Base-by-base conservation (phyloP, 805 yeast species). In the Wickerhamiella domercqiae region DNA sequence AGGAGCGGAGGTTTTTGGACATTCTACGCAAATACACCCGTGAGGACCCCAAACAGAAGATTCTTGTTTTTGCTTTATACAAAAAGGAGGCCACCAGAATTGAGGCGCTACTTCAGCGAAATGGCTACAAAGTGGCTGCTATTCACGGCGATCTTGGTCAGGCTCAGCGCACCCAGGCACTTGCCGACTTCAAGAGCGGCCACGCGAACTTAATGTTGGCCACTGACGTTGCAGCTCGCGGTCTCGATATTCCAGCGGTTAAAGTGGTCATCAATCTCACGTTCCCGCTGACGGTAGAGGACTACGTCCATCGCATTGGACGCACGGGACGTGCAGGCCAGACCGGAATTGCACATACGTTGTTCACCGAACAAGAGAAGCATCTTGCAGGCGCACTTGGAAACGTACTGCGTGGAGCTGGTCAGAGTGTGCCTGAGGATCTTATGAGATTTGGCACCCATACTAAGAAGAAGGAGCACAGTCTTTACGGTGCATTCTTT, bases 241-340 rank as follows among this genome's bases (percentile, higher is more conserved):
- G 97, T 46, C 68, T 90, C 48, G 99, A 90, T 60, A 90, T 90
- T 51, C 98, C 98, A 37, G 83, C 93, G 49, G 98, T 90, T 44
- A 87, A 86, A 60, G 80, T 83, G 15, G 97, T 87, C 29, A 83
- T 87, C 57, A 87, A 87, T 58, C 68, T 87, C 57, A 86, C 96
- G 5, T 87, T 87, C 75, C 98, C 98, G 34, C 69, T 86, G 51
- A 86, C 96, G 1, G 90, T 82, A 7, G 97, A 87, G 60, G 96
- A 87, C 61, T 87, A 87, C 54, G 96, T 87, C 26, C 97, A 87
- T 59, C 73, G 97, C 62, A 87, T 87, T 49, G 97, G 97, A 44
- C 79, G 97, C 68, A 87, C 97, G 6, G 97, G 96, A 44, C 76
- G 97, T 63, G 98, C 97, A 13, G 97, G 97, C 29, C 81, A 78